A percentile compares a stretch with the other conserved stretches of the same genome.
These are phyloP conservation scores for Hortiboletus campestris DNA, from an alignment of 768 basidiomycete genomes.

Conservation along the genomic window DNA sequence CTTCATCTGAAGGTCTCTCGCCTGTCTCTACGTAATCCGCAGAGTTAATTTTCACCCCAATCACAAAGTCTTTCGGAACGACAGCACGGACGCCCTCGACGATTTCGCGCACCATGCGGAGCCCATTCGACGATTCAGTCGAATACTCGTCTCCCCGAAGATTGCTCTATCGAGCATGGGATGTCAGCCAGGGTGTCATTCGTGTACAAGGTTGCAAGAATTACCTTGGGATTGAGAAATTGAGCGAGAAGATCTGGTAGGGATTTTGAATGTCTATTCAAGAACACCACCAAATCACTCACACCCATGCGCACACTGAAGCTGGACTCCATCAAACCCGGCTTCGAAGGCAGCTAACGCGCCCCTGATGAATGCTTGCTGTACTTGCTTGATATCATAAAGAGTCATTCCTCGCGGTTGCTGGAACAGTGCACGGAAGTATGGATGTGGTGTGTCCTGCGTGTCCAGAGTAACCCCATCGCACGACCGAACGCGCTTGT, in stretches of 20 bases:
- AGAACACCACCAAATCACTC: constrained; percentile 30
- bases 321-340: constrained; percentile 84
- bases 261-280: not conserved
- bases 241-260: constrained; percentile 72
- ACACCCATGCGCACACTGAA: constrained; percentile 90
- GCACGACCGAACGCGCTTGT: constrained; percentile 3
- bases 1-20: constrained; percentile 30
- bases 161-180: constrained; percentile 40
- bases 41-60: constrained; percentile 81
- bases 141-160: constrained; percentile 62
- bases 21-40: constrained; percentile 60
- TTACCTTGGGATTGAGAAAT: constrained; percentile 73
- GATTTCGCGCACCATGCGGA: constrained; percentile 60
- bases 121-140: constrained; percentile 35
- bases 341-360: constrained; percentile 60
- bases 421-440: constrained; percentile 54
- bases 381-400: constrained; percentile 58
- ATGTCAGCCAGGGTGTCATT: constrained; percentile 19
- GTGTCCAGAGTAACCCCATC: constrained; percentile 6
- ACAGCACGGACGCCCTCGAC: constrained; percentile 51
- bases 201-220: not conserved
- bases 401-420: constrained; percentile 58
- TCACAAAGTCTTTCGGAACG: constrained; percentile 56
- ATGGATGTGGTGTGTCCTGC: constrained; percentile 15
- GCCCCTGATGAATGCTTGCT: constrained; percentile 63